Conservation (phyloP, 441 rosid genomes). For the Metrosideros polymorpha region DNA sequence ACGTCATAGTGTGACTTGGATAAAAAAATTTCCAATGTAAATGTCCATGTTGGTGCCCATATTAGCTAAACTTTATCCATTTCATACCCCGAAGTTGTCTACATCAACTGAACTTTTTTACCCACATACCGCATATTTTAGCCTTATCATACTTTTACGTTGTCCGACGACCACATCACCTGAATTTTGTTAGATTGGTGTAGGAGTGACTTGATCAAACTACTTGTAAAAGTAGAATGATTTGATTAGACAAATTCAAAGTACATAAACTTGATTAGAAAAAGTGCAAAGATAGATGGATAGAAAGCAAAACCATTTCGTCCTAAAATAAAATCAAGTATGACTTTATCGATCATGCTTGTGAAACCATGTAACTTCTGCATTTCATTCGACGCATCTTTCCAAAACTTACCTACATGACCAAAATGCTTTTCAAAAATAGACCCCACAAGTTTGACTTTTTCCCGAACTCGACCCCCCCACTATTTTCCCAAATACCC, state of each 20-base stretch:
- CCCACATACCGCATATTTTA: fast-evolving
- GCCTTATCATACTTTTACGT: neutral
- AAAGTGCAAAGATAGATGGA: neutral
- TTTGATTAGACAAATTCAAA: neutral
- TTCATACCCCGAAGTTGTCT: neutral
- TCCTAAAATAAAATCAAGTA: neutral
- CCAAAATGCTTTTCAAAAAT: neutral
- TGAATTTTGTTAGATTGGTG: neutral
- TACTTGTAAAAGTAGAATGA: neutral
- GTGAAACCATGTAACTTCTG: neutral
- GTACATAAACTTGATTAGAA: neutral
- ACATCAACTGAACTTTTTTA: neutral
- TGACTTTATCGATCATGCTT: neutral
- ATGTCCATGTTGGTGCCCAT: neutral
- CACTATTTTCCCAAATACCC: neutral
- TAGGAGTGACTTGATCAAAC: neutral
- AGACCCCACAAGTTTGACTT: neutral
- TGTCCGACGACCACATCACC: neutral
- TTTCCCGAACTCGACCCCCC: neutral
- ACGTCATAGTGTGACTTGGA: neutral
- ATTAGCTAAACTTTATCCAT: neutral
- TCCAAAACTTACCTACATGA: neutral
- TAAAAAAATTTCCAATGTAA: neutral
- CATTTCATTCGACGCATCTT: neutral
- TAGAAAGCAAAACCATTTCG: neutral